These are phyloP conservation scores for Fusarium decemcellulare DNA, from an alignment of 2,329 filamentous ascomycete species.

Conservation along the genomic window DNA sequence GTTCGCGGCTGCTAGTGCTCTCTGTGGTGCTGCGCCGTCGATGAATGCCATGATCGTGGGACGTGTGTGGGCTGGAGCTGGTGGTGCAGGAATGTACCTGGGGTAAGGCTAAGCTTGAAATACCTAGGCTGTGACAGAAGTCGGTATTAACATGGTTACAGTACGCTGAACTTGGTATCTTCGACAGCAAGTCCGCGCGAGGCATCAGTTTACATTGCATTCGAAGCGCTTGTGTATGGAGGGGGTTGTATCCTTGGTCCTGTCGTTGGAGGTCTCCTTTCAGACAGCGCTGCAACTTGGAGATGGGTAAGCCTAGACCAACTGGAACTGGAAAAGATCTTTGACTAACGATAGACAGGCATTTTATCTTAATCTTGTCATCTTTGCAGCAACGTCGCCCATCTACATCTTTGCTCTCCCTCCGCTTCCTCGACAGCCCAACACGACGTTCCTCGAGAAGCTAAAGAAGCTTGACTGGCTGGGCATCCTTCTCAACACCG, in stretches of 20 bases:
- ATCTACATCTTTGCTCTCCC: conserved; percentile 50
- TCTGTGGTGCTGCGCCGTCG: conserved; percentile 59
- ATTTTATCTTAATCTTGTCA: conserved; percentile 68
- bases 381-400: conserved; percentile 53
- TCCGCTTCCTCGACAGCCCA: conserved; percentile 39
- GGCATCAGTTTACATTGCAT: conserved; percentile 45
- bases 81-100: conserved; percentile 50
- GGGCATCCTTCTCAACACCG: conserved; percentile 59
- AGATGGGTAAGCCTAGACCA: conserved; percentile 47
- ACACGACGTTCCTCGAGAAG: conserved; percentile 44
- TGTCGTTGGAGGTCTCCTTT: background rate
- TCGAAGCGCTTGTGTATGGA: conserved; percentile 53
- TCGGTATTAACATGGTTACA: conserved; percentile 2
- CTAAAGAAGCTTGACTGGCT: conserved; percentile 59
- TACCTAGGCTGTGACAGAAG: background rate
- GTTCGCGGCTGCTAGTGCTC: conserved; percentile 49
- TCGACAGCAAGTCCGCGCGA: conserved; percentile 36
- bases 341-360: conserved; percentile 51
- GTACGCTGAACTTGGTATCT: conserved; percentile 31
- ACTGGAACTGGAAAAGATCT: background rate
- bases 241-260: conserved; percentile 54
- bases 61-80: conserved; percentile 58
- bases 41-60: conserved; percentile 63
- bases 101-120: conserved; percentile 17
- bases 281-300: conserved; percentile 56